These are phyloP conservation scores for Fusarium sacchari DNA, from an alignment of 2,329 filamentous ascomycete species.

Conservation along the genomic window DNA sequence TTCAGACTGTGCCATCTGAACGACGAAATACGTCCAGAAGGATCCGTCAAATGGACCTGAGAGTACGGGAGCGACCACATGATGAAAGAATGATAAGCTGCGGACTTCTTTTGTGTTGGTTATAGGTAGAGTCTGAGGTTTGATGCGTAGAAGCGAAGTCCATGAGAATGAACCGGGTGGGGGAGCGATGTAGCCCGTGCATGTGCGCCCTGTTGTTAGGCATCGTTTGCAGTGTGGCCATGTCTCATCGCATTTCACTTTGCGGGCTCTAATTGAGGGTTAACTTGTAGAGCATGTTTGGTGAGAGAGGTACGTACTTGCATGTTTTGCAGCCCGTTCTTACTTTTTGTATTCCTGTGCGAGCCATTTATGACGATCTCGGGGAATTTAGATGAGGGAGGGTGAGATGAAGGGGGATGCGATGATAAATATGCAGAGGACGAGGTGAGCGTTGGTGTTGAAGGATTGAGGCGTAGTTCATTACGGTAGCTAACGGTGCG, in stretches of 20 bases:
- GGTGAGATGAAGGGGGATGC: neutral
- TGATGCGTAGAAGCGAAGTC: conserved; percentile 48
- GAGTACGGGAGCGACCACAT: conserved; percentile 49
- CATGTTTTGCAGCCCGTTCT: conserved; percentile 63
- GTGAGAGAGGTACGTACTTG: conserved; percentile 57
- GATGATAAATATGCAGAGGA: neutral
- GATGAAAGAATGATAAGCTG: conserved; percentile 51
- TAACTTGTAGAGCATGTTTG: neutral
- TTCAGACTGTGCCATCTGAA: conserved; percentile 51
- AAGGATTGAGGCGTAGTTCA: neutral
- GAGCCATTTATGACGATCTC: neutral
- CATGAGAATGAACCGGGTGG: conserved; percentile 46
- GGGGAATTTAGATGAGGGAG: too few relatives aligned
- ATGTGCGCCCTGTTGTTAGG: conserved; percentile 61
- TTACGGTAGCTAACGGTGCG: neutral
- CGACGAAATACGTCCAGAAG: conserved; percentile 55
- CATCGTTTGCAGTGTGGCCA: conserved; percentile 63
- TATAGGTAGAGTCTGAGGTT: conserved; percentile 31
- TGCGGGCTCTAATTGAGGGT: conserved; percentile 56
- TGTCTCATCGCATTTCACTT: conserved; percentile 67
- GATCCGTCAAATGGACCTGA: conserved; percentile 50
- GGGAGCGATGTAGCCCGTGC: conserved; percentile 62
- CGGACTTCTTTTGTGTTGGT: conserved; percentile 45
- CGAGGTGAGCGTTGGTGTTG: neutral
- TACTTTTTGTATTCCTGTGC: conserved; percentile 48